Evolutionary conservation across 1,139 yeast species (phyloP).

Genomic region (Debaryomycetaceae sp.): DNA sequence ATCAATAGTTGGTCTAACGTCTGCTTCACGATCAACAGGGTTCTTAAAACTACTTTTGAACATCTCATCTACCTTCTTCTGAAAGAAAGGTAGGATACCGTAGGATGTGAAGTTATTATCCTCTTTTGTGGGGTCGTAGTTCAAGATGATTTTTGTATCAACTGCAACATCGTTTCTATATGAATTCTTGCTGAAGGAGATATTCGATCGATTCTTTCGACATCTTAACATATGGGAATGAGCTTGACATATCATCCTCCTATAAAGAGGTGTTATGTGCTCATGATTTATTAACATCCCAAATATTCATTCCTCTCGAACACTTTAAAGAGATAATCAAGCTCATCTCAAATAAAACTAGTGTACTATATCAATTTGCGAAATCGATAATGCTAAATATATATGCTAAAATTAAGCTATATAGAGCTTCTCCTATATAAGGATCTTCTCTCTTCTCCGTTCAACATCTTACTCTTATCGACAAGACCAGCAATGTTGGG

Average conservation of each 20-base stretch:
- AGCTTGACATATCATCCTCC: no score
- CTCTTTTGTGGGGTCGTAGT: slow-evolving; percentile 13
- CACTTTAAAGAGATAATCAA: no score
- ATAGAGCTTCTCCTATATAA: slow-evolving; percentile 64
- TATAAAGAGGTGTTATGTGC: no score
- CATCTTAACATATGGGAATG: no score
- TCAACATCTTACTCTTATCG: slow-evolving; percentile 15
- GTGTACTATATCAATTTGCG: no score
- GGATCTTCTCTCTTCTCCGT: slow-evolving; percentile 15
- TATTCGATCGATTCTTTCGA: background rate
- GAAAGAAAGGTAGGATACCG: slow-evolving; percentile 29
- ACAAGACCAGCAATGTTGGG: slow-evolving; percentile 61
- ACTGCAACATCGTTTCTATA: background rate
- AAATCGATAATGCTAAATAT: background rate
- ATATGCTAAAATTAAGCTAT: slow-evolving; percentile 15
- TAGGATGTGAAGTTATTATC: slow-evolving; percentile 18
- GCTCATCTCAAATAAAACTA: no score
- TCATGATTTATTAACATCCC: no score
- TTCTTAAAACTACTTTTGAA: slow-evolving; percentile 3
- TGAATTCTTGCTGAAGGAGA: background rate
- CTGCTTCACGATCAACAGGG: slow-evolving; percentile 8
- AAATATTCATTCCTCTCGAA: no score
- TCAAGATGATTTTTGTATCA: slow-evolving; percentile 4
- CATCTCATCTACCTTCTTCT: slow-evolving; percentile 17
- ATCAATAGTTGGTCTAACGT: slow-evolving; percentile 20